Evolutionary conservation across 2,329 filamentous ascomycete genomes (phyloP), one percentile per base, ranked within the genome.

Genomic region (Beauveria sp.): DNA sequence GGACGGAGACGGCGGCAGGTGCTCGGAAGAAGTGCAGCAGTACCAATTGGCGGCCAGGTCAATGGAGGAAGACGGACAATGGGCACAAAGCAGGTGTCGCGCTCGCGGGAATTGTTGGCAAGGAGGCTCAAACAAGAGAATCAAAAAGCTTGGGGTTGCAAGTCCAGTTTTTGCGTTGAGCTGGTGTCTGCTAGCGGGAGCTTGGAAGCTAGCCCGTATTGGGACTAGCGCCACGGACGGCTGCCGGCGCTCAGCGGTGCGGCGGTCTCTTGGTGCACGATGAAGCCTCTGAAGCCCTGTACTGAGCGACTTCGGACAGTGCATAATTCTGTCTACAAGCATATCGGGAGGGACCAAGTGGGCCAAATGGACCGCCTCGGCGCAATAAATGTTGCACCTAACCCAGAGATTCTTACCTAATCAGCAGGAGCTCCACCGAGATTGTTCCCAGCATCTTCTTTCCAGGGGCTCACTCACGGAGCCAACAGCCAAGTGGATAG

Each of bases 101-200:
- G 50, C 43, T 61, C 51, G 61, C 57, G 61, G 57, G 52, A 61
- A 56, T 63, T 57, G 53, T 57, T 61, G 58, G 57, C 53, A 61
- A 63, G 37, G 58, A 53, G 53, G 57, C 37, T 57, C 53, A 48
- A 50, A 52, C 48, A 34, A 59, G 40, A 50, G 51, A 53, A 50
- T 56, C 57, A 61, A 61, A 63, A 60, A 54, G 44, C 52, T 63
- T 63, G 51, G 61, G 61, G 61, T 55, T 56, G 18, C 18, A 50
- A 55, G 61, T 56, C 61, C 53, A 63, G 40, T 60, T 63, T 63
- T 63, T 63, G 61, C 61, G 61, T 63, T 63, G 61, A 63, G 61
- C 57, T 63, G 57, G 20, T 55, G 22, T 62, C 41, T 37, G 47
- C 60, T 62, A 54, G 54, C 54, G 60, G 54, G 50, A 62, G 54